phyloP scores from a whole-genome alignment of 2,329 filamentous ascomycete genomes.

The Penicillium hordei region DNA sequence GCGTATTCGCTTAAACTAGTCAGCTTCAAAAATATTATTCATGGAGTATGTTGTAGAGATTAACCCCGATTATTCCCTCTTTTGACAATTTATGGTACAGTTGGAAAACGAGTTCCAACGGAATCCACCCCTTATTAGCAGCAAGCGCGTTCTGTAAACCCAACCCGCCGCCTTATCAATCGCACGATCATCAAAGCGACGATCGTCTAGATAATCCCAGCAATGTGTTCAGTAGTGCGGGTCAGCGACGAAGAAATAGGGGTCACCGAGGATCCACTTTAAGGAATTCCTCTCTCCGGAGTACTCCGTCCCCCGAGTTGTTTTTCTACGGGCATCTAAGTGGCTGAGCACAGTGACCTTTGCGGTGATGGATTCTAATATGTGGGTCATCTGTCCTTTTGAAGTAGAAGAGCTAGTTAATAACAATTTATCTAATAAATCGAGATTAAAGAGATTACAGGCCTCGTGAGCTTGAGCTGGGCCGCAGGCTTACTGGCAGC shows the following conservation, averaged over 20 bases:
- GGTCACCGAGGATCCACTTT: too few relatives aligned
- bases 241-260: too few relatives aligned
- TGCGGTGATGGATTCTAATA: neutral
- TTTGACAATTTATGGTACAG: neutral
- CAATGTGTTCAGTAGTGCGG: neutral
- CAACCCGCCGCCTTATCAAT: neutral
- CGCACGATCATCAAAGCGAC: neutral
- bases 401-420: too few relatives aligned
- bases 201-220: neutral
- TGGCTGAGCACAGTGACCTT: neutral
- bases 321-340: neutral
- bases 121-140: neutral
- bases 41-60: too few relatives aligned
- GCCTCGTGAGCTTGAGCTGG: neutral
- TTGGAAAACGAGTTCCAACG: neutral
- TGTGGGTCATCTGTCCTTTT: neutral
- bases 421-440: too few relatives aligned
- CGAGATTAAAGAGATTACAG: neutral
- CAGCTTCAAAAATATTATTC: neutral
- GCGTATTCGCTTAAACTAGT: conserved; percentile 3
- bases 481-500: neutral
- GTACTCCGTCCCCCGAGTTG: neutral
- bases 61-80: neutral
- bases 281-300: neutral
- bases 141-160: neutral